Evolutionary conservation across 2,329 filamentous ascomycete genomes (phyloP).

Genomic region (Thielaviopsis euricoi): DNA sequence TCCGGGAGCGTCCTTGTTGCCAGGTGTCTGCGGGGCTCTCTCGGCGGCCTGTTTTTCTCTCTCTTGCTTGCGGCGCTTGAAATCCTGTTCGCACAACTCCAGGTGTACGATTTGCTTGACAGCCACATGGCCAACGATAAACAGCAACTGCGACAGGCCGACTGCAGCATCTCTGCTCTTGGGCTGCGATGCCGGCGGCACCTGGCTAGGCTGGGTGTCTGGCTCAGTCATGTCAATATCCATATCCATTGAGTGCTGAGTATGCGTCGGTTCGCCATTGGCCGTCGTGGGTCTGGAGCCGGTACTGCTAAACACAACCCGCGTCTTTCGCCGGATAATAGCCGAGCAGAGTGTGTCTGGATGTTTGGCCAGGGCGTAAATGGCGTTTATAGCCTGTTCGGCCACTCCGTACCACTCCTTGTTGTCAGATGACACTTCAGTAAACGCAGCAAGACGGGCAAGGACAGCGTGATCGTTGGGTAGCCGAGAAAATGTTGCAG

Average conservation of each 20-base stretch:
- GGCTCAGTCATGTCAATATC: slow-evolving; percentile 15
- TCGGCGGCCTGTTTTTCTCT: slow-evolving; percentile 50
- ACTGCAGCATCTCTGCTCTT: slow-evolving; percentile 45
- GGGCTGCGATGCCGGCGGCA: slow-evolving; percentile 25
- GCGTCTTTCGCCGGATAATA: slow-evolving; percentile 74
- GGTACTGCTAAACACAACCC: slow-evolving; percentile 49
- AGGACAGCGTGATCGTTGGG: slow-evolving; percentile 86
- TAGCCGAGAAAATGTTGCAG: slow-evolving; percentile 55
- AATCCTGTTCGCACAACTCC: slow-evolving; percentile 92
- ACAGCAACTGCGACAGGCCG: slow-evolving; percentile 75
- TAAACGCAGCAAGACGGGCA: slow-evolving; percentile 62
- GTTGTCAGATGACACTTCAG: slow-evolving; percentile 71
- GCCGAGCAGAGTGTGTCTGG: slow-evolving; percentile 88
- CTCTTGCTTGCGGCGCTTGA: slow-evolving; percentile 88
- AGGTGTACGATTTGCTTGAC: slow-evolving; percentile 99
- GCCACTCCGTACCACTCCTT: slow-evolving; percentile 95
- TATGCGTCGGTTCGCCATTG: slow-evolving; percentile 20
- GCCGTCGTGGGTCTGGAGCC: slow-evolving; percentile 19
- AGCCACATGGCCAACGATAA: slow-evolving; percentile 88
- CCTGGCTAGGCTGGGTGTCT: slow-evolving; percentile 15
- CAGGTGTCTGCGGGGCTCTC: slow-evolving; percentile 25
- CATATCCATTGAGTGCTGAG: slow-evolving; percentile 15
- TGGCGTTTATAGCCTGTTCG: slow-evolving; percentile 89
- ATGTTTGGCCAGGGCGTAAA: slow-evolving; percentile 86
- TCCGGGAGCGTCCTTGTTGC: slow-evolving; percentile 47